A percentile compares a stretch with the other conserved stretches of the same genome.
phyloP scores from a whole-genome alignment of 192 early-diverging fungal species.

The Haplosporangium gracile region DNA sequence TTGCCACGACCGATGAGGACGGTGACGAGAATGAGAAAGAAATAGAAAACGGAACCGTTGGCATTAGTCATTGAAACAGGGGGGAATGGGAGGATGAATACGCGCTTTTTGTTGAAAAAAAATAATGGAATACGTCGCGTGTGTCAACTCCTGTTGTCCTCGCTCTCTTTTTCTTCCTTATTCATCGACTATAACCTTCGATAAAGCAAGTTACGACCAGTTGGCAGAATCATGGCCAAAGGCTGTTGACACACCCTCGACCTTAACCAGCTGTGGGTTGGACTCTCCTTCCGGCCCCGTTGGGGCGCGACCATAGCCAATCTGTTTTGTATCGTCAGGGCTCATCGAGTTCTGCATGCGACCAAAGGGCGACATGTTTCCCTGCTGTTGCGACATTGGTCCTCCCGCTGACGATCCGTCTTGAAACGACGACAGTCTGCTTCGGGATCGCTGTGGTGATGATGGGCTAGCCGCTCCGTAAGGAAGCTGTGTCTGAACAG shows the following conservation, averaged over 20 bases:
- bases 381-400: constrained; percentile 27
- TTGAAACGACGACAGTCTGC: constrained; percentile 37
- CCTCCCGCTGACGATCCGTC: constrained; percentile 15
- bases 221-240: constrained; percentile 25
- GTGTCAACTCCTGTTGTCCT: not conserved
- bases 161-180: not conserved
- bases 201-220: constrained; percentile 18
- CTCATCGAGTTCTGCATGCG: constrained; percentile 24
- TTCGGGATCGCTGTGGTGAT: constrained; percentile 35
- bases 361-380: constrained; percentile 19
- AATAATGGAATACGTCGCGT: not conserved
- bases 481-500: constrained; percentile 16
- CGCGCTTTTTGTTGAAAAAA: not conserved
- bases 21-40: not conserved
- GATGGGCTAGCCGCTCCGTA: constrained; percentile 20
- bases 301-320: constrained; percentile 8
- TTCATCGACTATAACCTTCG: not conserved
- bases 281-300: constrained; percentile 26
- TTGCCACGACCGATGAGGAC: not conserved
- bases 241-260: constrained; percentile 22
- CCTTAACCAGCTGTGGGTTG: constrained; percentile 37
- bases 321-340: constrained; percentile 33
- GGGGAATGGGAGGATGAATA: no score
- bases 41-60: not conserved
- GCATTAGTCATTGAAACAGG: not conserved